Evolutionary conservation across 2,329 filamentous ascomycete species (phyloP), one percentile per base, ranked within the genome.

Genomic region (Capronia americana): DNA sequence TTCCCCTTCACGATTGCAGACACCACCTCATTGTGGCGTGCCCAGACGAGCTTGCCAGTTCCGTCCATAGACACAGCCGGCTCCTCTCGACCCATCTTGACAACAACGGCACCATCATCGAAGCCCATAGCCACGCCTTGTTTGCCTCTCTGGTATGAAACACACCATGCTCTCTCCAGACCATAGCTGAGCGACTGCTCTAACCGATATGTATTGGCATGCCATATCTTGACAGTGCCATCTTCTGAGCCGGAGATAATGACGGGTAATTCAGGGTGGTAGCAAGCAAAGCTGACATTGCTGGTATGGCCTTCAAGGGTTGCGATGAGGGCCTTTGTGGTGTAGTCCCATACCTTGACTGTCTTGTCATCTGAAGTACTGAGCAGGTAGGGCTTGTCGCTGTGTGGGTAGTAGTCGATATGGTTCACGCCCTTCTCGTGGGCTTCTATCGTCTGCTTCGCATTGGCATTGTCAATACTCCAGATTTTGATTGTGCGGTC

Each of bases 261-360:
- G 71, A 99, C 90, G 2, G 95, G 95, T 57, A 99, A 84, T 80
- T 98, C 94, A 1, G 95, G 95, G 79, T 99, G 95, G 77, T 98
- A 99, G 80, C 93, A 96, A 57, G 95, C 95, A 76, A 98, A 99
- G 2, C 93, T 97, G 56, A 99, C 95, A 75, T 99, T 99, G 79
- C 93, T 97, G 32, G 93, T 96, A 79, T 99, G 95, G 30, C 95
- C 95, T 79, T 99, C 95, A 56, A 99, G 85, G 2, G 94, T 98
- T 32, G 95, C 95, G 76, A 98, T 97, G 71, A 98, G 84, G 12
- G 93, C 95, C 82, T 99, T 99, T 57, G 93, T 98, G 12, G 94
- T 98, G 83, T 99, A 98, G 77, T 99, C 95, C 94, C 95, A 99
- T 63, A 99, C 88, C 84, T 98, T 98, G 74, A 98, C 92, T 0